A percentile compares a stretch with the other conserved stretches of the same genome.
phyloP scores from a whole-genome alignment of 2,329 filamentous ascomycete genomes.

The Chrysoporthe austroafricana region DNA sequence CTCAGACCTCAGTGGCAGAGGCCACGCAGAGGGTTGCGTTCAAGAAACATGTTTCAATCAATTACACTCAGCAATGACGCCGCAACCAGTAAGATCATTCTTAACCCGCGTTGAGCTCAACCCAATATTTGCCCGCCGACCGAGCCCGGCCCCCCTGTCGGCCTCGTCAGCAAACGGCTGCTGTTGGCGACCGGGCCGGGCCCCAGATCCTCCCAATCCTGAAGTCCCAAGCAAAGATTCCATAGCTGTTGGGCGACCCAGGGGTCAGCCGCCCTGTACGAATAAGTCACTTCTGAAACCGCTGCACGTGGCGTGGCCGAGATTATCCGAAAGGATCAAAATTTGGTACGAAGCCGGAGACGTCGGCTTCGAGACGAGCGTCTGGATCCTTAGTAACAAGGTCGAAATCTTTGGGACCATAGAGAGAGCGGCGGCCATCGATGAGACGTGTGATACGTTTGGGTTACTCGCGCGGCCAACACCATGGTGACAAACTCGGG shows the following conservation, averaged over 20 bases:
- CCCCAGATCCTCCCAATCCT: neutral
- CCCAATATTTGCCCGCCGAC: no score
- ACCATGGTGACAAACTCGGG: neutral
- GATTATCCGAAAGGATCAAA: neutral
- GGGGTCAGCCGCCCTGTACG: no score
- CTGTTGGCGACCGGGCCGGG: neutral
- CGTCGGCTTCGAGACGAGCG: neutral
- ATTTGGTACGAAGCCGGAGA: neutral
- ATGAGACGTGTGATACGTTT: neutral
- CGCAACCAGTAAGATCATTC: no score
- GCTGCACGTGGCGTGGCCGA: neutral
- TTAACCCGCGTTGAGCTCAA: no score
- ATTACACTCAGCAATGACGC: no score
- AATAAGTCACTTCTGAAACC: neutral
- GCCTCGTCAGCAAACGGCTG: neutral
- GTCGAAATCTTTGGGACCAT: neutral
- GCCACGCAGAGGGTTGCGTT: no score
- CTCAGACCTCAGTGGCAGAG: no score
- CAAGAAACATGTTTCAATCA: no score
- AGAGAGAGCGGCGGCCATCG: neutral
- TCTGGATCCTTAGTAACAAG: neutral
- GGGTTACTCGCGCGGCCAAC: neutral
- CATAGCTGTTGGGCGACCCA: no score
- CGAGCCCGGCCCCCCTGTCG: neutral
- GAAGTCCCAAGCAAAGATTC: neutral